phyloP scores from a whole-genome alignment of 192 early-diverging fungal genomes.

The Gaertneriomyces sp. region DNA sequence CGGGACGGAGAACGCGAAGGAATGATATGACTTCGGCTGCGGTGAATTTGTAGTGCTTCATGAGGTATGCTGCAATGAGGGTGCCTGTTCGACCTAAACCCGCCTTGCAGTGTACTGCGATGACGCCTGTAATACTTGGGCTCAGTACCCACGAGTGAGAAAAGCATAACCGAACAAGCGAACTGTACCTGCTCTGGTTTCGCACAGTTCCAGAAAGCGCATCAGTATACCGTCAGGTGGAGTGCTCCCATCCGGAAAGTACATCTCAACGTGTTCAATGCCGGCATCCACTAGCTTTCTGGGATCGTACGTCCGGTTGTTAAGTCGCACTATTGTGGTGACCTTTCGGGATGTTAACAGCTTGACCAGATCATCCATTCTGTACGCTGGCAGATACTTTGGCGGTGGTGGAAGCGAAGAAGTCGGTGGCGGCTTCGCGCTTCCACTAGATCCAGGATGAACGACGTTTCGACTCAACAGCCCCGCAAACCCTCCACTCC shows the following conservation, averaged over 20 bases:
- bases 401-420: slow-evolving; percentile 6
- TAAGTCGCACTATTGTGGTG: slow-evolving; percentile 57
- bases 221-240: slow-evolving; percentile 62
- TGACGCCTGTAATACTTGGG: slow-evolving; percentile 33
- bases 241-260: slow-evolving; percentile 67
- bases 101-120: slow-evolving; percentile 63
- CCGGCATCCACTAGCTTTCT: slow-evolving; percentile 51
- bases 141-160: not conserved
- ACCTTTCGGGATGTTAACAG: slow-evolving; percentile 50
- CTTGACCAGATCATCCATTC: slow-evolving; percentile 49
- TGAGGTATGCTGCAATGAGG: slow-evolving; percentile 58
- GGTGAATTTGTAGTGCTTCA: slow-evolving; percentile 68
- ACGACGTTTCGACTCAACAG: not conserved
- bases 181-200: slow-evolving; percentile 41
- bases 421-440: slow-evolving; percentile 16
- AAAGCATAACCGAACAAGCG: not conserved
- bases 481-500: slow-evolving; percentile 10
- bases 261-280: slow-evolving; percentile 64
- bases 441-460: not conserved
- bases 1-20: slow-evolving; percentile 63
- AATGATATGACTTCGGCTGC: slow-evolving; percentile 64
- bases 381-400: slow-evolving; percentile 41
- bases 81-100: slow-evolving; percentile 58
- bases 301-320: slow-evolving; percentile 64
- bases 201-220: slow-evolving; percentile 64